Base-by-base conservation (phyloP, 192 early-diverging fungal genomes). In the Funneliformis geosporum region DNA sequence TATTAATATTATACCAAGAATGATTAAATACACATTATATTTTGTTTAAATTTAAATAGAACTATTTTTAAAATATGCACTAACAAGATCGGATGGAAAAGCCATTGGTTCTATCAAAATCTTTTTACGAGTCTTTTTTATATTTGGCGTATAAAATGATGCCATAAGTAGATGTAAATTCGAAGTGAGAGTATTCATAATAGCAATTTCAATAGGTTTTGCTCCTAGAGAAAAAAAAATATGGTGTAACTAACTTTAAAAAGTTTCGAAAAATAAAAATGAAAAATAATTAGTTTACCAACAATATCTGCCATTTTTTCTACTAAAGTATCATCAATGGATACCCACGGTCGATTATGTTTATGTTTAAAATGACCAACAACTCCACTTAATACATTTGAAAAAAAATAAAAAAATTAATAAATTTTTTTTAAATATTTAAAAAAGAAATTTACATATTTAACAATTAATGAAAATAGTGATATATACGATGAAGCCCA, bases 151-250 rank as follows among this genome's bases (percentile, higher is more conserved):
- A 87, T 97, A 99, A 85, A 99, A 99, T 21, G 98, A 89, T 16
- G 93, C 92, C 84, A 99, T 87, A 81, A 98, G 85, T 44, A 95
- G 88, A 80, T 99, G 98, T 12, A 99, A 75, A 82, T 98, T 98
- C 60, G 90, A 89, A 0, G 98, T 99, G 60, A 99, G 91, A 14
- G 95, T 90, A 85, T 93, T 95, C 96, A 99, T 96, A 69, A 96
- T 88, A 9, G 95, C 93, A 2, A 97, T 92, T 80, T 99, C 98
- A 38, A 85, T 78, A 28, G 84, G 85, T 59, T 91, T 85, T 9
- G 94, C 94, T 43, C 95, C 94, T 93, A 78, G 55, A 23, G 16
- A 18, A 59, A 47, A n/a, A 46, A 16, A 64, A 28, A 11, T 43
- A 46, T 42, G 21, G 16, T 25, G 68, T 75, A 28, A 69, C 5